Percentiles rank a stretch among this genome's conserved stretches.
These are phyloP conservation scores for Aspergillus aculeatus DNA, from an alignment of 2,329 filamentous ascomycete genomes.

Conservation along the genomic window DNA sequence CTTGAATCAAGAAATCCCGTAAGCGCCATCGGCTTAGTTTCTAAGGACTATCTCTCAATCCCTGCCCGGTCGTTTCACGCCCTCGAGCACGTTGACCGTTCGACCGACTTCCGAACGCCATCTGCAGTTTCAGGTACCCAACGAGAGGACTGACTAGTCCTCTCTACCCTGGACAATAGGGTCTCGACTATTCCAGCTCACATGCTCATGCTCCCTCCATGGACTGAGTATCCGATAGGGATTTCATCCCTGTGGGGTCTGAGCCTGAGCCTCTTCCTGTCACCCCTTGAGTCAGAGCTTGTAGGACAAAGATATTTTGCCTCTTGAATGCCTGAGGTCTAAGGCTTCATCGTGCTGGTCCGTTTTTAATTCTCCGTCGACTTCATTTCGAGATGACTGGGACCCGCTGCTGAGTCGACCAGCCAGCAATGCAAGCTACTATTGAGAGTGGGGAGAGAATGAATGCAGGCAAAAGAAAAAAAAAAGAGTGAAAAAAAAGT, in stretches of 20 bases:
- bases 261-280: neutral
- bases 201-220: neutral
- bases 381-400: conserved; percentile 13
- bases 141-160: conserved; percentile 6
- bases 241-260: neutral
- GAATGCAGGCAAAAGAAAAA: conserved; percentile 12
- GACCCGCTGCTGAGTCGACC: conserved; percentile 3
- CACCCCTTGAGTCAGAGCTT: neutral
- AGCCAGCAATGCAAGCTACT: neutral
- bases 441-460: neutral
- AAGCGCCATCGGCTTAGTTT: conserved; percentile 1
- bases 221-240: neutral
- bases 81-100: neutral
- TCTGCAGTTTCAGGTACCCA: conserved; percentile 23
- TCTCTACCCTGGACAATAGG: too few species aligned
- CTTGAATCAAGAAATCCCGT: neutral
- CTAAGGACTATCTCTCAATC: neutral
- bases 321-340: neutral
- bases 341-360: neutral
- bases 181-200: conserved; percentile 1
- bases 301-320: conserved; percentile 4
- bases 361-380: conserved; percentile 3
- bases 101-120: conserved; percentile 1
- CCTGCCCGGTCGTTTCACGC: neutral
- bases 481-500: conserved; percentile 12